Percentiles rank a stretch among this genome's conserved stretches.
Conservation (phyloP, 2,329 filamentous ascomycete genomes). For the Fusarium duplospermum region DNA sequence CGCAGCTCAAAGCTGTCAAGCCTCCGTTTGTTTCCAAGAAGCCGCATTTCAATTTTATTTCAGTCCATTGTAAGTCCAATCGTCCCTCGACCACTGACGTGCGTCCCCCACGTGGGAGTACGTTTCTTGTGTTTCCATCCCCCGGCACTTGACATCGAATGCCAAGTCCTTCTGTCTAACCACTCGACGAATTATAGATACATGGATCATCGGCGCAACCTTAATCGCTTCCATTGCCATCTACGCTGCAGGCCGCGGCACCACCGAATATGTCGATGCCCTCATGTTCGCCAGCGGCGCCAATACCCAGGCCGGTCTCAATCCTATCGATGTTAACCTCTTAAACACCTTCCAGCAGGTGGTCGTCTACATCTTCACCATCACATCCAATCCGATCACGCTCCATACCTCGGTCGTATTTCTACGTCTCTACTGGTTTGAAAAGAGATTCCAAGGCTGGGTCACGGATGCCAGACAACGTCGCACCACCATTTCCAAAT, state of each 20-base stretch:
- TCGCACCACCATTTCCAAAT: constrained; percentile 72
- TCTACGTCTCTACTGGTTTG: constrained; percentile 96
- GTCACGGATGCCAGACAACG: constrained; percentile 77
- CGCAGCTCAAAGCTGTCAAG: constrained; percentile 61
- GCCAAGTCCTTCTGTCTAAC: constrained; percentile 33
- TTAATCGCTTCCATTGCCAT: constrained; percentile 83
- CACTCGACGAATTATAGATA: constrained; percentile 62
- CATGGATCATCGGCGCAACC: constrained; percentile 81
- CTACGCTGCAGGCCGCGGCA: constrained; percentile 68
- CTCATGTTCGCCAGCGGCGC: constrained; percentile 88
- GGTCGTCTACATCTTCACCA: constrained; percentile 76
- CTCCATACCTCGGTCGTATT: constrained; percentile 91
- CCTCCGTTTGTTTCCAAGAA: constrained; percentile 69
- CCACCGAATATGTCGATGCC: constrained; percentile 84
- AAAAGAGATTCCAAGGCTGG: constrained; percentile 91
- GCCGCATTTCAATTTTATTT: constrained; percentile 84
- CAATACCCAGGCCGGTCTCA: constrained; percentile 92
- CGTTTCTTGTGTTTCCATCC: constrained; percentile 21
- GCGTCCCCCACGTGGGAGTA: constrained; percentile 35
- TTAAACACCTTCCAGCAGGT: constrained; percentile 80
- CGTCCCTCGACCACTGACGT: background rate
- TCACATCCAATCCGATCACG: constrained; percentile 84
- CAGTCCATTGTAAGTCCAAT: constrained; percentile 75
- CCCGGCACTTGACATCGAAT: constrained; percentile 3
- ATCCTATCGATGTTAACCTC: constrained; percentile 77